Evolutionary conservation across 2,329 filamentous ascomycete species (phyloP), one percentile per base, ranked within the genome.

Genomic region (Phialophora expanda): DNA sequence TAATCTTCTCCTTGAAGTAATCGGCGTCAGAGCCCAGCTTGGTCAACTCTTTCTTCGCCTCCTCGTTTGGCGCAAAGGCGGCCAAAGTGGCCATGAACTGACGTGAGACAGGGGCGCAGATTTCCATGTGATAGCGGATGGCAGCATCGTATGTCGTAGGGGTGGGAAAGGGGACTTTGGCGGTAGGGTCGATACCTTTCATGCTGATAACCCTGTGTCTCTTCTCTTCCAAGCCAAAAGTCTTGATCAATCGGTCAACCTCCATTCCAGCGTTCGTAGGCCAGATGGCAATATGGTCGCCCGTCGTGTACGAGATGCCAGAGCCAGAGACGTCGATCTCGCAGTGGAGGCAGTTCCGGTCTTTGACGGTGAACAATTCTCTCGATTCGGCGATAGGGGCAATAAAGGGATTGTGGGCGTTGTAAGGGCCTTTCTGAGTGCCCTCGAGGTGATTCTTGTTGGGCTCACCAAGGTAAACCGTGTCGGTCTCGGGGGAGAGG

Each of bases 281-380:
- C 96, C 96, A 99, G 74, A 99, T 82, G 50, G 95, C 95, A 75
- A 99, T 91, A 79, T 99, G 96, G 76, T 99, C 96, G 77, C 95
- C 95, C 60, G 95, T 99, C 74, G 96, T 92, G 83, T 99, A 99
- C 53, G 86, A 88, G 69, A 99, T 84, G 77, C 96, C 96, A 61
- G 93, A 97, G 73, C 88, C 91, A 74, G 89, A 90, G 73, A 99
- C 87, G 76, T 96, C 92, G 70, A 99, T 88, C 79, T 99, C 96
- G 86, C 98, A 88, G 79, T 99, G 96, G 71, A 99, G 84, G 77
- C 95, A 99, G 83, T 98, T 97, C 68, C 96, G 87, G 75, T 93
- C 91, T 79, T 93, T 92, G 79, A 91, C 89, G 58, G 85, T 89
- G 82, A 99, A 99, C 12, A 99, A 78, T 80, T 99, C 95, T 72